Percentiles rank a stretch among this genome's conserved stretches.
Conservation (phyloP, 2,329 filamentous ascomycete species). For the Bipolaris bicolor region DNA sequence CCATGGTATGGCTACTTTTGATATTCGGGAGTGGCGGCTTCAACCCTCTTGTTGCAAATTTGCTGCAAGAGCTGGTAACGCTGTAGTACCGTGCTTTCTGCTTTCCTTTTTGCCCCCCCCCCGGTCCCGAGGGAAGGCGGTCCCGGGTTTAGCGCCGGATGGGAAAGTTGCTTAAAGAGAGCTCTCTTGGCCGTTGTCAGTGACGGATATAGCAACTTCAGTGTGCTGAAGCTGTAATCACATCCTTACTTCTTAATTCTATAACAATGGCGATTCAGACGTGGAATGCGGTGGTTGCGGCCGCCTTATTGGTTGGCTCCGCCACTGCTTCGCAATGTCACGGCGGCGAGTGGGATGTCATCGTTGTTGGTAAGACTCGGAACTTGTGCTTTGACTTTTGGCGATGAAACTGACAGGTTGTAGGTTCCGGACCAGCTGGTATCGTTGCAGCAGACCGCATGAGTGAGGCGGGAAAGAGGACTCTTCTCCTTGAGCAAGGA, state of each 20-base stretch:
- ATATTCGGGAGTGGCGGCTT: constrained; percentile 9
- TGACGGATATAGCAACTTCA: neutral
- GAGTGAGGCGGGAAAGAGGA: constrained; percentile 60
- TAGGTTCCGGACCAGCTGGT: constrained; percentile 58
- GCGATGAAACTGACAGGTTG: neutral
- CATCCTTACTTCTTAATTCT: neutral
- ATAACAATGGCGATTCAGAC: constrained; percentile 18
- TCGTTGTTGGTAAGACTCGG: constrained; percentile 24
- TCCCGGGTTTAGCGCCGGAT: neutral
- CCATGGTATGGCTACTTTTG: constrained; percentile 11
- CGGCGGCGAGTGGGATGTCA: constrained; percentile 32
- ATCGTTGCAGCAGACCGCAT: constrained; percentile 60
- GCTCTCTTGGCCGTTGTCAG: neutral
- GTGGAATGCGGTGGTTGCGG: constrained; percentile 19
- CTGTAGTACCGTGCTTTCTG: constrained; percentile 5
- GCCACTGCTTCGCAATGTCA: constrained; percentile 9
- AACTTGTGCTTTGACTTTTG: neutral
- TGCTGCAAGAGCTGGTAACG: constrained; percentile 3
- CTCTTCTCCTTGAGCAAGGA: constrained; percentile 60
- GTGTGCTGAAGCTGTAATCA: neutral
- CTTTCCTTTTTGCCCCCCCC: too few species aligned
- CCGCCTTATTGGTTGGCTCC: constrained; percentile 7
- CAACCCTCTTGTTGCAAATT: constrained; percentile 6
- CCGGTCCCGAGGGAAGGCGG: too few species aligned
- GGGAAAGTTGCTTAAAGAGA: constrained; percentile 7